These are phyloP conservation scores for Phialocephala subalpina DNA, from an alignment of 2,329 filamentous ascomycete species.

Conservation along the genomic window DNA sequence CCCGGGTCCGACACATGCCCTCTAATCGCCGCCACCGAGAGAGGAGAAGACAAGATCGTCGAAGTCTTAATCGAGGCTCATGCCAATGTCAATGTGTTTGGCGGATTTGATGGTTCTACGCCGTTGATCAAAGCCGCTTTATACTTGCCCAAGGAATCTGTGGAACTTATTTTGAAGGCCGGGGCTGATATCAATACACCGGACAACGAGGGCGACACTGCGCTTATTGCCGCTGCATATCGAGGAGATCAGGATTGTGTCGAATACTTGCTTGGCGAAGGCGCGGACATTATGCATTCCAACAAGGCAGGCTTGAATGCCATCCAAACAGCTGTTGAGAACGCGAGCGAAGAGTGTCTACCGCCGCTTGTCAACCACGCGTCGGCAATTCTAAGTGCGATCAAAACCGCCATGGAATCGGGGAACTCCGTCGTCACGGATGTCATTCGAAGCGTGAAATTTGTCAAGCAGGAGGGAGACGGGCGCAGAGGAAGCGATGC, in stretches of 20 bases:
- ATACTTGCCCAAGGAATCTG: not conserved
- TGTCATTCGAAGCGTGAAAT: constrained; percentile 4
- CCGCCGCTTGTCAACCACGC: not conserved
- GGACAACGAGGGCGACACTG: constrained; percentile 13
- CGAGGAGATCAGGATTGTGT: constrained; percentile 5
- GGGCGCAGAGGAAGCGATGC: constrained; percentile 5
- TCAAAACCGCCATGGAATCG: constrained; percentile 5
- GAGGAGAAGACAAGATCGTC: constrained; percentile 8
- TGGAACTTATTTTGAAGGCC: constrained; percentile 10
- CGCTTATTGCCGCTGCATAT: constrained; percentile 13
- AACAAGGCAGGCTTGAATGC: constrained; percentile 6
- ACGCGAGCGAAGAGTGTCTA: not conserved
- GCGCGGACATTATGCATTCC: constrained; percentile 6
- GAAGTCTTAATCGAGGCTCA: constrained; percentile 4
- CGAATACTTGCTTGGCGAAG: constrained; percentile 5
- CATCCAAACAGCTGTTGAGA: constrained; percentile 1
- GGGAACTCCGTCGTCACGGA: not conserved
- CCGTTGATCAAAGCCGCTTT: constrained; percentile 6
- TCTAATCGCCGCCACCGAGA: constrained; percentile 8
- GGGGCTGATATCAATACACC: constrained; percentile 7
- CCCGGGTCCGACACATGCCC: not conserved
- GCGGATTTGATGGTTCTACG: not conserved
- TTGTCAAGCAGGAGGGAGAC: not conserved
- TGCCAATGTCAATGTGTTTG: constrained; percentile 7
- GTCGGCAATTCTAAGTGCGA: constrained; percentile 4